Base-by-base conservation (phyloP, 352 stramenopile species). In the Globisporangium cystogenes region DNA sequence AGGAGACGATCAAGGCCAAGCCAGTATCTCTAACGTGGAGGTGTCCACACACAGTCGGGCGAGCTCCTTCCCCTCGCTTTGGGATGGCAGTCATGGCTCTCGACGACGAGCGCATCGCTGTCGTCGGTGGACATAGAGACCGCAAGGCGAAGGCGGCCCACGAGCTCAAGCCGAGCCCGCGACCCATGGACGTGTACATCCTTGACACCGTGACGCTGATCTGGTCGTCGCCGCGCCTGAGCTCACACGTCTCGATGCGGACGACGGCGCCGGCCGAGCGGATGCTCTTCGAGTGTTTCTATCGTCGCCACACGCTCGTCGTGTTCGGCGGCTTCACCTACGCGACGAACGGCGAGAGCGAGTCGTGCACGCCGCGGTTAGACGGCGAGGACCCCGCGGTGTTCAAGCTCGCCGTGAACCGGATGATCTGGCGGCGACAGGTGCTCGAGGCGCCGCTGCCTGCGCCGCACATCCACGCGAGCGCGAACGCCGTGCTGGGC, bases 391-490 rank as follows among this genome's bases (percentile, higher is more conserved):
- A 41, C 16, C 39, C 16, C 1, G 50, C 57, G 39, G 37, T 88
- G 21, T 90, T 78, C 62, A 86, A 80, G 29, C 68, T 90, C 31
- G 73, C 88, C 35, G 33, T 85, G 24, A 56, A 62, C 15, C 70
- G 63, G 37, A 88, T 90, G 77, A 86, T 90, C 56, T 90, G 80
- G 76, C 71, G 76, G 7, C 62, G 65, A 2, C 74, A 87, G 31
- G 23, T 11, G 20, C 11, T 49, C 3, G 12, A 3, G 6, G 14
- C 11, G 15, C 3, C 54, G 55, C 21, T 66, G 16, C 68, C 64
- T 21, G 6, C 43, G 3, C 39, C 68, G 18, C 71, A 74, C 37
- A 47, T 62, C 0, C 70, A 81, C 47, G 46, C 47, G 46, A 74
- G 68, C 36, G 61, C 24, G 44, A 83, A 83, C 48, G 61, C 65